Base-by-base conservation (phyloP, 2,329 filamentous ascomycete genomes). In the Verticillium albo-atrum region DNA sequence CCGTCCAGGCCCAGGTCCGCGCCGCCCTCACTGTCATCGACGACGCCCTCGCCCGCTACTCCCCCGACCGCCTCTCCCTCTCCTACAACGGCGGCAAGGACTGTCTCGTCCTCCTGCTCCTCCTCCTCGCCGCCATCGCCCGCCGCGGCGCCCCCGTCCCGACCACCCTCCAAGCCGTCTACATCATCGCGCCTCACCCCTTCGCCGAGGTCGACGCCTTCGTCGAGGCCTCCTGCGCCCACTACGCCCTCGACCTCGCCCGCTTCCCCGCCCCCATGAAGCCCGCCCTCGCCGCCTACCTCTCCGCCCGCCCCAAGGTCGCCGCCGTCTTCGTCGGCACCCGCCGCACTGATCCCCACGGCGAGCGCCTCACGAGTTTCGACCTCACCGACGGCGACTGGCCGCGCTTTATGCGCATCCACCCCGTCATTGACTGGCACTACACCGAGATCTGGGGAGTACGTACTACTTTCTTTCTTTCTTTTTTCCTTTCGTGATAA, bases 41-140 rank as follows among this genome's bases (percentile, higher is more conserved):
- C 62, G 84, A 91, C 67, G 91, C 93, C 15, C 78, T 97, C 69
- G 75, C 84, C 63, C 82, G 82, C 70, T 98, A 97, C 74, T 95
- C 91, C 60, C 83, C 89, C 63, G 82, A 89, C 60, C 84, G 96
- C 71, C 82, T 98, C 62, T 92, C 93, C 5, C 81, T 98, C 64
- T 96, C 94, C 59, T 99, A 97, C 77, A 99, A 99, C 68, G 95
- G 95, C 70, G 95, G 95, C 62, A 99, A 99, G 75, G 95, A 98
- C 81, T 98, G 94, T 69, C 89, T 98, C 20, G 93, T 98, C 57
- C 86, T 98, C 20, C 82, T 98, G 6, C 84, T 97, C 68, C 81
- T 98, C 64, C 91, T 97, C 70, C 87, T 98, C 65, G 88, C 89
- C 62, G 82, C 78, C 65, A 77, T 84, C 58, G 76, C 82, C 23